Evolutionary conservation across 371 early-diverging fungal species (phyloP), one percentile per base, ranked within the genome.

Genomic region (Mortierella sp.): DNA sequence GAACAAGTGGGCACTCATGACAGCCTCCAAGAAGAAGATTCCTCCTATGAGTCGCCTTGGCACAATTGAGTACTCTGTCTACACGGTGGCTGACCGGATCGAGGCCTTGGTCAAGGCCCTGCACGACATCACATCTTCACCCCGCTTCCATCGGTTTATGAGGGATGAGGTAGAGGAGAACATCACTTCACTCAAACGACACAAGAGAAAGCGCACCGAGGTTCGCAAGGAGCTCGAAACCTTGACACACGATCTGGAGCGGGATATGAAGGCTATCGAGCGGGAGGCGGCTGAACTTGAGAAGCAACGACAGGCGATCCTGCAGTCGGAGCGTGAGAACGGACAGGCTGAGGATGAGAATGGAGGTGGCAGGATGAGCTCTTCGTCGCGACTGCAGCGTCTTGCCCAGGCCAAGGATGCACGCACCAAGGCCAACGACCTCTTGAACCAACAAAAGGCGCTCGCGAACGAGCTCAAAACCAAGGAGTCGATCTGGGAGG

Each of bases 131-230:
- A 75, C 69, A 2, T 65, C 79, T 5, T 78, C 84, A 4, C 67
- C 68, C n/a, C 71, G 76, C 8, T 83, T 83, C 61, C 84, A 83
- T 45, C 40, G 79, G 19, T 83, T 83, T 55, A 83, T 83, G 84
- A 63, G 79, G 31, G 70, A 83, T 10, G 70, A 83, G 16, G 84
- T 83, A 26, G 84, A 83, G 48, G 84, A 83, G 41, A 78, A 75
- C 44, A 78, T 83, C 43, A 70, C 73, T 14, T 45, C 76, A 2
- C 55, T 78, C 22, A 83, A 83, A 58, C 79, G 84, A 22, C 73
- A 78, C 31, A 83, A 76, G 66, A 58, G 84, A 39, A 83, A 83
- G 45, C 72, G 84, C 11, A 53, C 79, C 11, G 79, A 83, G 43
- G 67, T 72, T 29, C 68, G 79, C 19, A 83, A 83, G 58, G 84